Conservation (phyloP, 352 stramenopile genomes). For the Globisporangium paddicum region DNA sequence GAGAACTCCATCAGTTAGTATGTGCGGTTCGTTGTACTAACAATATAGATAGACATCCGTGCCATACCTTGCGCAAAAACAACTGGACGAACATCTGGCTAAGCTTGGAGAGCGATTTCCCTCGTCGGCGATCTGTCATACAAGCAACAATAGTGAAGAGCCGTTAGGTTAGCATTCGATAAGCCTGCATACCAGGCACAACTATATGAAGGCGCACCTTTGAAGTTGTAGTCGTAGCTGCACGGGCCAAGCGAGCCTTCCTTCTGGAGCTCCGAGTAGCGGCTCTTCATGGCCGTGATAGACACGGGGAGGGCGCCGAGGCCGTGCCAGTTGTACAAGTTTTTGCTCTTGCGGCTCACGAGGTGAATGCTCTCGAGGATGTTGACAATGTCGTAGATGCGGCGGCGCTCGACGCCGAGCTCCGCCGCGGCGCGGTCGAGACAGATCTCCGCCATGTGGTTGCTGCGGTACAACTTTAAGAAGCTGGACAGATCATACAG, state of each 20-base stretch:
- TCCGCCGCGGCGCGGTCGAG: constrained; percentile 61
- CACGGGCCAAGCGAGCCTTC: constrained; percentile 14
- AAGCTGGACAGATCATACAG: constrained; percentile 49
- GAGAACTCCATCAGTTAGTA: neutral
- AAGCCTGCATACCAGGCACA: too few species aligned
- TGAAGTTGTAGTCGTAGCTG: constrained; percentile 50
- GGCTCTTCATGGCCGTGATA: constrained; percentile 68
- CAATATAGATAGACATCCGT: neutral
- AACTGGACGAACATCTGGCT: constrained; percentile 95
- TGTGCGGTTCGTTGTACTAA: too few species aligned
- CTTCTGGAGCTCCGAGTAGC: constrained; percentile 39
- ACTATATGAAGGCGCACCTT: constrained; percentile 32
- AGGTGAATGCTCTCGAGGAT: constrained; percentile 96
- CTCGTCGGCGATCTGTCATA: constrained; percentile 49
- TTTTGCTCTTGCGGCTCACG: constrained; percentile 95
- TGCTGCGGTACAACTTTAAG: constrained; percentile 62
- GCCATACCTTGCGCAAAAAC: constrained; percentile 84
- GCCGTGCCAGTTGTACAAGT: constrained; percentile 93
- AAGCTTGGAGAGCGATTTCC: constrained; percentile 88
- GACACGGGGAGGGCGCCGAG: constrained; percentile 56
- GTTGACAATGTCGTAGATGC: constrained; percentile 98
- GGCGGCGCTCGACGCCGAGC: constrained; percentile 88
- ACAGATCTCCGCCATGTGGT: constrained; percentile 72
- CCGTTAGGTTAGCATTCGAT: neutral
- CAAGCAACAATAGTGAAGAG: neutral